Base-by-base conservation (phyloP, 805 yeast species). In the Pichia californica region DNA sequence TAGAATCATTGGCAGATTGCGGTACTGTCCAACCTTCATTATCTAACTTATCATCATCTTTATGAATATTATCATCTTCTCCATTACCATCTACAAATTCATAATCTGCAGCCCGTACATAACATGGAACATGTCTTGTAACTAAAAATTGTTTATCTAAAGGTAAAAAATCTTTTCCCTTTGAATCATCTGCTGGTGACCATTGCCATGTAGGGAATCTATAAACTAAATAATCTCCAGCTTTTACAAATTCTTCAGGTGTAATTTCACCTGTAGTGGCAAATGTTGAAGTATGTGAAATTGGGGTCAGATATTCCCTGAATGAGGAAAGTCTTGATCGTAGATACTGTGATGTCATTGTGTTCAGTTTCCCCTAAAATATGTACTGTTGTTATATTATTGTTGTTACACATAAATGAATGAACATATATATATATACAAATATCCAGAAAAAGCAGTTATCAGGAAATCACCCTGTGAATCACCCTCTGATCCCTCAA, bases 191-290 rank as follows among this genome's bases (percentile, higher is more conserved):
- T 1, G 83, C 79, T 3, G 77, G 67, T 2, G 77, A 67, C 99
- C 99, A 93, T 49, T 80, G 79, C 99, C 99, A 93, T 1, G 98
- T 93, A 2, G 99, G 98, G 61, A 93, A 93, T 69, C 83, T 86
- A 63, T 79, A 81, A 27, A 82, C 89, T 45, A 93, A 67, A 62
- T 88, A 93, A 61, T 93, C 97, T 19, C 99, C 99, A 3, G 99
- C 97, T 43, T 69, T 70, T 9, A 88, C 91, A 65, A 93, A 93
- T 62, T 93, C 99, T 42, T 87, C 95, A 1, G 99, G 99, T 1
- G 96, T 86, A 40, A 93, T 81, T 60, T 91, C 93, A 4, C 99
- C 99, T 0, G 96, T 85, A 38, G 73, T 66, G 43, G 79, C 71
- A 66, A 88, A 93, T 15, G 93, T 87, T 21, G 97, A 88, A n/a